Evolutionary conservation across 208 protist species (phyloP).

Genomic region (Acanthamoeba divionensis): DNA sequence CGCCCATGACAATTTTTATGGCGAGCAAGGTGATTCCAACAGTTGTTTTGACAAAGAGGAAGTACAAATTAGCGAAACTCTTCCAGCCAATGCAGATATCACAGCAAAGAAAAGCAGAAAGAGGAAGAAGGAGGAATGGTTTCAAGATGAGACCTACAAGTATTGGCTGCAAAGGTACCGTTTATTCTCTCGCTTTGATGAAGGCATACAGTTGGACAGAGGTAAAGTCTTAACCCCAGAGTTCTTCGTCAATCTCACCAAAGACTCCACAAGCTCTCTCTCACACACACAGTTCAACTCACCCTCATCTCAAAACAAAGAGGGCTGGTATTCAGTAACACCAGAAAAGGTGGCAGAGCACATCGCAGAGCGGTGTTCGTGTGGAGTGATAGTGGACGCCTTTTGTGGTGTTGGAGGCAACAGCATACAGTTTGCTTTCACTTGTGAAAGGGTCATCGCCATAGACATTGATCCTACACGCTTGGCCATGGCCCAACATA

Average conservation of each 20-base stretch:
- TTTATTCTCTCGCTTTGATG: constrained; percentile 63
- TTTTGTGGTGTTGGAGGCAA: constrained; percentile 83
- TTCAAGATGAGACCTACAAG: not conserved
- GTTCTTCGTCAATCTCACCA: not conserved
- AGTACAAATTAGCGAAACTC: too few relatives aligned
- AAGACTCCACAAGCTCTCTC: not conserved
- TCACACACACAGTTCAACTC: not conserved
- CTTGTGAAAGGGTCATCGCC: constrained; percentile 77
- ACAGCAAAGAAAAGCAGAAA: too few relatives aligned
- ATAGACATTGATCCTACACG: constrained; percentile 79
- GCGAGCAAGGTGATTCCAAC: too few relatives aligned
- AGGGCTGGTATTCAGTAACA: constrained; percentile 69
- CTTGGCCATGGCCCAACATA: constrained; percentile 74
- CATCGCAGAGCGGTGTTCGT: constrained; percentile 57
- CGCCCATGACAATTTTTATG: too few relatives aligned
- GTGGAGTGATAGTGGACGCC: constrained; percentile 60
- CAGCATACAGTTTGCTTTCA: constrained; percentile 80
- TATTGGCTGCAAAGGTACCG: constrained; percentile 61
- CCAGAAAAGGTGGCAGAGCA: constrained; percentile 68
- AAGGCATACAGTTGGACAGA: constrained; percentile 56
- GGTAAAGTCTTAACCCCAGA: not conserved
- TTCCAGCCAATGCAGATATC: too few relatives aligned
- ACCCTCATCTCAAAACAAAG: not conserved
- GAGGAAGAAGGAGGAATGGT: too few relatives aligned
- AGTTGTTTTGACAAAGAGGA: too few relatives aligned